Conservation (phyloP, 1,284 basidiomycete species). For the Pholiota adiposa region DNA sequence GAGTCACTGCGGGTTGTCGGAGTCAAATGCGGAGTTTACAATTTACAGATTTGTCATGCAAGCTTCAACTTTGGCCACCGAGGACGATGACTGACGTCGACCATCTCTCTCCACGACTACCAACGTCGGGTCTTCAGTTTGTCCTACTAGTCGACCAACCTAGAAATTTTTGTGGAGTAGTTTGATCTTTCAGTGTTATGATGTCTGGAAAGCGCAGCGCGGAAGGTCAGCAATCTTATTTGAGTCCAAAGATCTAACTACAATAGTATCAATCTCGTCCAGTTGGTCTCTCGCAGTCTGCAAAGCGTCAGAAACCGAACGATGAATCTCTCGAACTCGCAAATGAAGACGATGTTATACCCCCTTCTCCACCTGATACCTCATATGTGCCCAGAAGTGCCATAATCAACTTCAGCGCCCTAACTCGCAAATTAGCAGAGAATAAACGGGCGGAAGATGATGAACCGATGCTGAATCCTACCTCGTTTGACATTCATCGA, state of each 20-base stretch:
- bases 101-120: neutral
- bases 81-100: neutral
- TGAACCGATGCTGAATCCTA: constrained; percentile 42
- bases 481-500: constrained; percentile 61
- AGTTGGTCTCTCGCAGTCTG: constrained; percentile 43
- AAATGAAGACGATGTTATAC: constrained; percentile 59
- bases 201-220: constrained; percentile 55
- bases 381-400: constrained; percentile 67
- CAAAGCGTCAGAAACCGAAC: constrained; percentile 55
- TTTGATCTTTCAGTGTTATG: constrained; percentile 8
- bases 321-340: constrained; percentile 58
- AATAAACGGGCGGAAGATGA: constrained; percentile 50
- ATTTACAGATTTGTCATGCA: neutral
- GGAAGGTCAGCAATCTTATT: constrained; percentile 44
- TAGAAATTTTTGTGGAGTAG: neutral
- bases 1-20: neutral
- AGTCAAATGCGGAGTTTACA: neutral
- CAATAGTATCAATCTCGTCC: constrained; percentile 21
- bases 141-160: neutral
- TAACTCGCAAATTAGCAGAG: constrained; percentile 76
- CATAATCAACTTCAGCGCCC: constrained; percentile 81
- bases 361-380: constrained; percentile 54
- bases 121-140: neutral
- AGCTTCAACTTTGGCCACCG: neutral
- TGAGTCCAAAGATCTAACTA: constrained; percentile 15